Evolutionary conservation across 2,329 filamentous ascomycete species (phyloP), one percentile per base, ranked within the genome.

Genomic region (Hypoxylon sp.): DNA sequence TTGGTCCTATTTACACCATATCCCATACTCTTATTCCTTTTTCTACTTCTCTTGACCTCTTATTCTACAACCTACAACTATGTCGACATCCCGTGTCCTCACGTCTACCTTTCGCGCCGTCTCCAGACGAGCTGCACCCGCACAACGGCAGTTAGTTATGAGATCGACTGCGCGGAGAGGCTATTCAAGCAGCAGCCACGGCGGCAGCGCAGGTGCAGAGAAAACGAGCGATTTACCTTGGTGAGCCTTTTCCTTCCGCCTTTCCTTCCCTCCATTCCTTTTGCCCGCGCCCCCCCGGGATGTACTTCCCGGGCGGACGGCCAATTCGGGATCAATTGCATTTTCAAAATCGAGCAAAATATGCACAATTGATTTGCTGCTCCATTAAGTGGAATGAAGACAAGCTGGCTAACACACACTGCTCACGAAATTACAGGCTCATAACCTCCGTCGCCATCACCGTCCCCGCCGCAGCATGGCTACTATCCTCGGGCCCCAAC

Each of bases 171-270:
- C 67, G n/a, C 70, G 67, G 13, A 66, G 66, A 46, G 24, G 54
- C 26, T 73, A 74, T 22, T 62, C 69, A n/a, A 68, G 63, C 10
- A 52, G 64, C 39, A 55, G 46, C 17, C 53, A 63, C 35, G 51
- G 26, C 42, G 62, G 62, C 24, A 63, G 59, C 8, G 67, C 67
- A 3, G 59, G 58, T 1, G 70, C 70, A 6, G 55, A 69, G 39
- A 74, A 75, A 50, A 50, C 73, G 19, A 74, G 73, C 47, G 76
- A 78, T 14, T 8, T 74, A 69, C 76, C 76, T n/a, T 78, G 73
- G 76, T 78, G 67, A 76, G 74, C 55, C 13, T 39, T 33, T 59
- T 59, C 14, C 3, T 29, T 44, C 10, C 46, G 17, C 10, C 31
- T n/a, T 39, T 42, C 26, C 14, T 3, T 50, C 6, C 19, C 17